Percentiles rank a stretch among this genome's conserved stretches.
Conservation (phyloP, 768 basidiomycete genomes). For the Calvatia gigantea region DNA sequence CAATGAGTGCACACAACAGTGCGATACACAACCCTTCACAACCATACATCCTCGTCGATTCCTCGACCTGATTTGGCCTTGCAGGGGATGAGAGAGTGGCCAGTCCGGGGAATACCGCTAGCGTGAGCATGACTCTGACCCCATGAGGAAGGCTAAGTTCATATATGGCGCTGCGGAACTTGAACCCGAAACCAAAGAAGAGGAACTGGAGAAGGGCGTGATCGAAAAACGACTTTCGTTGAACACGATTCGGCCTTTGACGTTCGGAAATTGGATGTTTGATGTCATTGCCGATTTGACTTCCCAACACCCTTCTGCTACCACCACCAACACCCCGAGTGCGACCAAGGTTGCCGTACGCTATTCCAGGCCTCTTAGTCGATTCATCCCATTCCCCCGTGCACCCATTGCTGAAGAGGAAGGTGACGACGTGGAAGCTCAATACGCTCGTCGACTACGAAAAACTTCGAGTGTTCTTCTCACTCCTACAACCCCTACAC, state of each 20-base stretch:
- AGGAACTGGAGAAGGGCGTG: neutral
- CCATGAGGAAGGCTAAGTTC: too few species aligned
- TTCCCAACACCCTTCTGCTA: slow-evolving; percentile 16
- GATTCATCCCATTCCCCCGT: slow-evolving; percentile 29
- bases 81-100: too few species aligned
- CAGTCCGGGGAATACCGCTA: too few species aligned
- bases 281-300: slow-evolving; percentile 72
- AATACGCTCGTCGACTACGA: slow-evolving; percentile 7
- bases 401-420: slow-evolving; percentile 23
- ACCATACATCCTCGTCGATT: too few species aligned
- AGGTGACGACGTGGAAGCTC: slow-evolving; percentile 6
- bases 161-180: too few species aligned
- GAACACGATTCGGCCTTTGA: slow-evolving; percentile 48
- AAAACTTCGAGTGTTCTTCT: slow-evolving; percentile 22
- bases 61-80: too few species aligned
- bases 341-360: too few species aligned
- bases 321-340: too few species aligned
- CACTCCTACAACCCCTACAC: slow-evolving; percentile 24
- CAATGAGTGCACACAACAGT: too few species aligned
- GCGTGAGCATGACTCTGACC: too few species aligned
- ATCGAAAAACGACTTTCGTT: slow-evolving; percentile 35
- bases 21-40: too few species aligned
- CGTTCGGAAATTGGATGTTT: slow-evolving; percentile 82
- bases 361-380: slow-evolving; percentile 27
- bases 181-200: neutral